Evolutionary conservation across 345 rosid species (phyloP).

Genomic region (Citrus medica): DNA sequence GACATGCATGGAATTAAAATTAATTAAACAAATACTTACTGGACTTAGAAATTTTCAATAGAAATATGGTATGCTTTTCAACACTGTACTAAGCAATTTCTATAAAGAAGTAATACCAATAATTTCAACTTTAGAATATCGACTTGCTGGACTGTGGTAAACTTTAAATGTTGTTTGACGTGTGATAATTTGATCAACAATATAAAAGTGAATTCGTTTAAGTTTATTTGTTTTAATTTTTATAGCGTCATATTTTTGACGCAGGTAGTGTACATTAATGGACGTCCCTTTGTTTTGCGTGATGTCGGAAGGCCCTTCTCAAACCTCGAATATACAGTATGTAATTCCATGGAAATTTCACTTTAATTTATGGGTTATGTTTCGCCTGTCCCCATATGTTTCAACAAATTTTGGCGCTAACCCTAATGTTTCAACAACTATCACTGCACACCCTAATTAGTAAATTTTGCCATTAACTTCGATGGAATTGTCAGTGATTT

Average conservation of each 20-base stretch:
- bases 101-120: not conserved
- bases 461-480: no score
- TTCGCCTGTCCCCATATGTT: no score
- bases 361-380: not conserved
- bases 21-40: not conserved
- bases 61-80: not conserved
- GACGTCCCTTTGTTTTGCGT: conserved; percentile 96
- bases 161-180: not conserved
- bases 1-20: not conserved
- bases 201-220: not conserved
- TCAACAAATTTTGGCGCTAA: no score
- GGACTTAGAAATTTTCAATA: not conserved
- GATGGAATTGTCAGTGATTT: no score
- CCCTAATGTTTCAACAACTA: no score
- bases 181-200: conserved; percentile 9
- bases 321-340: conserved; percentile 96
- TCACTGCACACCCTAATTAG: no score
- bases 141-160: not conserved
- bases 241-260: conserved; percentile 21
- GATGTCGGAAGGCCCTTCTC: conserved; percentile 95
- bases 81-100: not conserved
- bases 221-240: conserved; percentile 9
- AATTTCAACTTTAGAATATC: not conserved
- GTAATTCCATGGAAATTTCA: conserved; percentile 16
- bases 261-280: conserved; percentile 88